Conservation (phyloP, 2,329 filamentous ascomycete species). For the Neofusicoccum ribis region DNA sequence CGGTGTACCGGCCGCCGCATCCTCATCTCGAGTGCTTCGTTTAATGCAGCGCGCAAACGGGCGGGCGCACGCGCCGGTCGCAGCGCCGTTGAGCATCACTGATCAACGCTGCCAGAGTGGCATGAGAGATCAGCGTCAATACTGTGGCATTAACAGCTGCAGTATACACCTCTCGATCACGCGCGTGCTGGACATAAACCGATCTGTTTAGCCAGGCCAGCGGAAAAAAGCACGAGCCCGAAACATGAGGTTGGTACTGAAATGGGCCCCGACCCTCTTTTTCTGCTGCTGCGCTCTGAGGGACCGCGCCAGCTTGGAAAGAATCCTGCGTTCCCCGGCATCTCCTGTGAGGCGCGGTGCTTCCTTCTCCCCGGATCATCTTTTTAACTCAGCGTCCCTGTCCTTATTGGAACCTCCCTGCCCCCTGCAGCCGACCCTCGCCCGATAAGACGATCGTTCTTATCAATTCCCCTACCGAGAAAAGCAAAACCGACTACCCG, state of each 20-base stretch:
- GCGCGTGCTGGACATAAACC: neutral
- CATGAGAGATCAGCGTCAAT: constrained; percentile 3
- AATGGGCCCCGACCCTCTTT: no score
- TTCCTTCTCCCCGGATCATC: no score
- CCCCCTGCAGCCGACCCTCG: neutral
- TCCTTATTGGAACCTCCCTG: neutral
- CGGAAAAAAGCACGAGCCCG: no score
- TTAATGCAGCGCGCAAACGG: neutral
- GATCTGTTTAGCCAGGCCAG: neutral
- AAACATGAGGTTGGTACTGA: no score
- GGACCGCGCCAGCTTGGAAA: no score
- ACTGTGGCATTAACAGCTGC: neutral
- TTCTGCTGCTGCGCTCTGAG: no score
- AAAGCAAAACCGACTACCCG: neutral
- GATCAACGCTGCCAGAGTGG: neutral
- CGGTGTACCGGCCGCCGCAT: neutral
- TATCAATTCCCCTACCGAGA: neutral
- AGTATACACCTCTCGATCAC: neutral
- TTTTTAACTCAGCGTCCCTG: neutral
- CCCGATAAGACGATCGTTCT: neutral
- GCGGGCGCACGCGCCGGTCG: neutral
- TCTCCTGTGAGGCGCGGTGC: neutral
- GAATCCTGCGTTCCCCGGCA: no score
- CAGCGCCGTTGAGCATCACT: neutral
- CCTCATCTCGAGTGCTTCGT: neutral